Base-by-base conservation (phyloP, 2,329 filamentous ascomycete species). In the Emericellopsis atlantica region DNA sequence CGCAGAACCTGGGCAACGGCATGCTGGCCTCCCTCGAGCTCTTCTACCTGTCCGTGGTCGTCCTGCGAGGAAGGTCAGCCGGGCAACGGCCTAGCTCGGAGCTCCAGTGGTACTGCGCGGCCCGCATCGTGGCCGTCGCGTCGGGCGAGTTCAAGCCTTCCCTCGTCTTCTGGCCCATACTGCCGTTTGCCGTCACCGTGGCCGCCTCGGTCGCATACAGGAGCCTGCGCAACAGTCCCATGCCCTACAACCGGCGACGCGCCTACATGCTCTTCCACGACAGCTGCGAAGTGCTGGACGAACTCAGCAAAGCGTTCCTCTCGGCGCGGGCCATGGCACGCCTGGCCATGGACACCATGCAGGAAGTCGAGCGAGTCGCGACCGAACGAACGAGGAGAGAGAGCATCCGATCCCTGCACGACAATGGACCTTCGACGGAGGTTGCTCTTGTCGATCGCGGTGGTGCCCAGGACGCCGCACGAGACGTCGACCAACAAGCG, bases 101-200 rank as follows among this genome's bases (percentile, higher is more conserved):
- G 37, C 44, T 47, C 2, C 50, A 51, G 36, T 41, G 43, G 26
- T 49, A 49, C 23, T 50, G 46, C 21, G 49, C 50, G 14, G 37
- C 48, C 6, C 46, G 49, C 21, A 47, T 51, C 14, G 44, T 46
- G 2, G 41, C 43, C 6, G 44, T 51, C 21, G 45, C 49, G 3
- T 45, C 45, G 4, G 46, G 46, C 21, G 48, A 52, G 11, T 50
- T 46, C 37, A 44, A 42, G 16, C 29, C 37, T 1, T 49, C 49
- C 15, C 37, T 52, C 9, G 41, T 50, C 12, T 48, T 45, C 44
- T 50, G 50, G 48, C 49, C 48, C 9, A 43, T 49, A 6, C 43
- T 51, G 8, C 50, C 50, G 8, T 51, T 50, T 26, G 44, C 49
- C 9, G 46, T 51, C 9, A 51, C 49, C 9, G 41, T 51, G 26